These are phyloP conservation scores for Cudoniella acicularis DNA, from an alignment of 495 filamentous ascomycete genomes.

Conservation along the genomic window DNA sequence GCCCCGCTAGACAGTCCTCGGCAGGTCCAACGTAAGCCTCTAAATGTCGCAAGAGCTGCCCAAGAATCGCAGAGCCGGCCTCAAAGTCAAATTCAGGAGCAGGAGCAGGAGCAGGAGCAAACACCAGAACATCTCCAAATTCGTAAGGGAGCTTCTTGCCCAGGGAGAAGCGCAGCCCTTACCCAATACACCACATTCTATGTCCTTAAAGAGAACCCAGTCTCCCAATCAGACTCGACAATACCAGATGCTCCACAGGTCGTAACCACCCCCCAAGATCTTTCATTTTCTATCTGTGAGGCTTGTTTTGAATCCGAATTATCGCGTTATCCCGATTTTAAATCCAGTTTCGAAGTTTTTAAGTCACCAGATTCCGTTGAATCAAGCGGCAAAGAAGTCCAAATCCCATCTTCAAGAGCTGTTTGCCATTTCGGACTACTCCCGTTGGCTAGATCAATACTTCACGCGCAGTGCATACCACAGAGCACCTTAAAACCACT, in stretches of 20 bases:
- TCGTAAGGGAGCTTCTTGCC: too few relatives aligned
- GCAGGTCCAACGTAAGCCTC: too few relatives aligned
- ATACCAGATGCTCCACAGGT: too few relatives aligned
- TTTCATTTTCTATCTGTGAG: neutral
- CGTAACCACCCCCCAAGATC: neutral
- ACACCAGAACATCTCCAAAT: too few relatives aligned
- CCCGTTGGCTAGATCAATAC: neutral
- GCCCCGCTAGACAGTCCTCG: too few relatives aligned
- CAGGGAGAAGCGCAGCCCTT: too few relatives aligned
- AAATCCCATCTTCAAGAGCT: neutral
- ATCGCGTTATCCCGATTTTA: neutral
- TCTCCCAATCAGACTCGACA: neutral
- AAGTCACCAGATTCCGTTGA: neutral
- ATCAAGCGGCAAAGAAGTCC: neutral
- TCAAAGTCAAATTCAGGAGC: too few relatives aligned
- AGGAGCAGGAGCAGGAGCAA: too few relatives aligned
- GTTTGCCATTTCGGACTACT: neutral
- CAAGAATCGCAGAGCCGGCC: too few relatives aligned
- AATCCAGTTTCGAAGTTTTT: neutral
- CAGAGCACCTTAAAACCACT: neutral
- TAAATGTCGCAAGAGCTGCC: too few relatives aligned
- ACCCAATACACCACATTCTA: neutral
- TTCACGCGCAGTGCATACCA: neutral
- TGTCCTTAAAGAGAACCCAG: neutral
- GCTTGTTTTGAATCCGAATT: neutral